Evolutionary conservation across 441 rosid genomes (phyloP), one percentile per base, ranked within the genome.

Genomic region (Oxalis stricta): DNA sequence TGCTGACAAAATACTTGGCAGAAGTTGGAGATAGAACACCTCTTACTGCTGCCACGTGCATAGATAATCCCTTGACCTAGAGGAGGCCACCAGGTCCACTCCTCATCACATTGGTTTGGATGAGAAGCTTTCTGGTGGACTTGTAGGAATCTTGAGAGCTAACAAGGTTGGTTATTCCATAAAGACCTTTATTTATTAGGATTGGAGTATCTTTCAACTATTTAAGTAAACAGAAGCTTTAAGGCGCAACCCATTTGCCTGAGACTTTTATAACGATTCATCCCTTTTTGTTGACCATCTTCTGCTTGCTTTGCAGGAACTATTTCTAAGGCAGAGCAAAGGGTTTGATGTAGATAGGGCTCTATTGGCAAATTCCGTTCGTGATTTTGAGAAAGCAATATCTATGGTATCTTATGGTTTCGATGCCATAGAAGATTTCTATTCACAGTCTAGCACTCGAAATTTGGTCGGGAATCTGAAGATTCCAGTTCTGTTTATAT

Each of bases 21-120:
- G 99, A 92, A 70, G 88, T 70, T 30, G 84, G 92, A 30, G 95
- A 86, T 46, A 66, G 44, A 48, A 81, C 99, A 23, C 95, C 95
- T 58, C 76, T 92, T 54, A 79, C 75, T 10, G 99, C 99, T 53
- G 92, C 76, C 44, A 75, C 82, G 17, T 86, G 96, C 70, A 81
- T 92, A 47, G 82, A 92, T 64, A 92, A 60, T 65, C 99, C 99
- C 26, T 92, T 64, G 99, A 92, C 42, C 73, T 92, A 39, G 94
- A 81, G 64, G 95, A 86, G 77, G 78, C 70, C 41, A 77, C 94
- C n/a, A 69, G 81, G 49, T 64, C 74, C 49, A 66, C 77, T 47
- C 79, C 87, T 19, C 62, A 67, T 61, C 58, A 44, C 36, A 40
- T 45, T 48, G 64, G 65, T 32, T 59, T 74, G 60, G 80, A 82